Base-by-base conservation (phyloP, 257 asterid genomes). In the Fraxinus americana region DNA sequence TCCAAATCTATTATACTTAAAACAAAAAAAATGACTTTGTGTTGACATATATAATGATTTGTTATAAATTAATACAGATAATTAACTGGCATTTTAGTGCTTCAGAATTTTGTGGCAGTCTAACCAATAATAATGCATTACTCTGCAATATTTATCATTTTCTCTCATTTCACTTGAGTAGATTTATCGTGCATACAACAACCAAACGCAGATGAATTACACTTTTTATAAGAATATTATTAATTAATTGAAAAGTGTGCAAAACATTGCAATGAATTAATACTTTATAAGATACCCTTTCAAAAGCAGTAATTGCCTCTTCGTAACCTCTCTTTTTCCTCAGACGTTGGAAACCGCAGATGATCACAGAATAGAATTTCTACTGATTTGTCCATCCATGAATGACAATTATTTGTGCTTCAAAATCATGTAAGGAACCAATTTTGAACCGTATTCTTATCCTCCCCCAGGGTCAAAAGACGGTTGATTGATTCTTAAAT, bases 261-360 rank as follows among this genome's bases (percentile, higher is more conserved):
- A 74, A 70, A 74, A 41, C 66, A 48, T 4, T 43, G 14, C 45
- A 39, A 25, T 48, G 39, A 4, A 68, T 36, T 21, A 75, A 61
- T 72, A 43, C 79, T 79, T 76, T 68, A 68, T 72, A 68, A 63
- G 79, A 80, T 73, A 72, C 80, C 74, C 45, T 7, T 13, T 80
- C 39, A 80, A 73, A 73, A 79, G 38, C 36, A 76, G 79, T 65
- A 71, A 82, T 70, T 68, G 68, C 79, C 76, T 82, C 72, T 76
- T 39, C 76, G 72, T 82, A 76, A 72, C 87, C 91, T 84, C 78
- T 81, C 86, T 86, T 88, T 88, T 63, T 63, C 92, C 87, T 83
- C 50, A 43, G 79, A 81, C 75, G 73, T 69, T 30, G 86, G 86
- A 82, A 70, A 73, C 79, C 75, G 73, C 27, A 63, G 36, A 63